Base-by-base conservation (phyloP, 2,329 filamentous ascomycete species). In the Tolypocladium guangdongense region DNA sequence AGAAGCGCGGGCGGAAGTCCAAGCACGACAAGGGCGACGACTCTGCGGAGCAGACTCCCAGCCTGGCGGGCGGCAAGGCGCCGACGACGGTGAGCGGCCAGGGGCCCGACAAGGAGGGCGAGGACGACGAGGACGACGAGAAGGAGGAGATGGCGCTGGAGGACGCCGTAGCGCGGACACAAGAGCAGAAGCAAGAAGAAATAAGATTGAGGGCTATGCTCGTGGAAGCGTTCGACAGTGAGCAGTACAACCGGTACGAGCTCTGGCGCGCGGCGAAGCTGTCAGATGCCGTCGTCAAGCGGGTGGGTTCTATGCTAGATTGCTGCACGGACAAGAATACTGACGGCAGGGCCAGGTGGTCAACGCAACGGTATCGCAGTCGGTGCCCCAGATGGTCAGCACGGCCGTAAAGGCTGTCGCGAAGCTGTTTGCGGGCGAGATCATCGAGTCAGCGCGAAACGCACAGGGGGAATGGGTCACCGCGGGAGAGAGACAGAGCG, bases 321-420 rank as follows among this genome's bases (percentile, higher is more conserved):
- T 33, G 32, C 32, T 48, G 16, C 35, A 27, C 20, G 16, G 36
- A 16, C 47, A 7, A 32, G 27, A 7, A 30, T 12, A 14, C 43
- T 47, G 18, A 47, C 43, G 18, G 43, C 43, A 20, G 43, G 16
- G 8, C 5, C 56, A 84, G 78, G 80, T 91, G 56, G 84, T 90
- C 64, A 92, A 91, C 63, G 86, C 87, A 55, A 89, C 87, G 2
- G 84, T 90, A 10, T 89, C 86, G 0, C 88, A 91, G 65, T 90
- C 86, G 2, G 87, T 89, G 0, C 86, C 86, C 0, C 76, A 80
- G 22, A 86, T 81, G 60, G 85, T 90, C 50, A 84, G 88, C 56
- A 82, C 86, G 24, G 84, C 86, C n/a, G 85, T 91, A 63, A 84
- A 83, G 49, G 82, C 84, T 0, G 86, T 88, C 22, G 83, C 85